Base-by-base conservation (phyloP, 352 stramenopile genomes). In the Phytophthora chlamydospora region DNA sequence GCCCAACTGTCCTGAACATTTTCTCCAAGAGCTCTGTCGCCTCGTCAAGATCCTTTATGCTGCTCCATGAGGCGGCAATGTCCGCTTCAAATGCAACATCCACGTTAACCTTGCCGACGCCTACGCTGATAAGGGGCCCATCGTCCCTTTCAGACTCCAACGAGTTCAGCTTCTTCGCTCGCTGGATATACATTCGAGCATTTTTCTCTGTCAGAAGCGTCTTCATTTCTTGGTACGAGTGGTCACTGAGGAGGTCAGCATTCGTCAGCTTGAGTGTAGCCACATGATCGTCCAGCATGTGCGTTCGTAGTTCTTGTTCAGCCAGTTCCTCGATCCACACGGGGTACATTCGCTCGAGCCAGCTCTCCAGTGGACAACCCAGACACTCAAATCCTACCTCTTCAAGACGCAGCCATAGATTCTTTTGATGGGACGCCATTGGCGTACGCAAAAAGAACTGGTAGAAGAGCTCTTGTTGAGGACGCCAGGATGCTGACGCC, bases 311-410 rank as follows among this genome's bases (percentile, higher is more conserved):
- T 33, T 90, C 83, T 63, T 82, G 76, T 11, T 90, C 82, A 40
- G 75, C 73, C 1, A 92, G 33, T 24, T 89, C 84, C 41, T 88
- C 78, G 24, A 90, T 78, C 85, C 85, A 95, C 12, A 92, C 16
- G 10, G 83, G 83, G 29, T 90, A 88, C 19, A 89, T 76, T 31
- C 68, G 66, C 36, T 89, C 80, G 0, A 95, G 61, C 85, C 85
- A 95, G 4, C 67, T 71, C 38, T 91, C 85, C 31, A 95, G 64
- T 1, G 67, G 67, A 3, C 74, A 68, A 16, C 85, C 81, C 4
- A 75, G 31, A 57, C 76, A 89, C 13, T 85, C 68, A 31, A 90
- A 44, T 2, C 24, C 43, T 8, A 89, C 45, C 13, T 81, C 68
- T 39, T 66, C 57, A 7, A 92, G 10, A 14, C 80, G 61, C 6